phyloP scores from a whole-genome alignment of 306 rosid genomes.

The Lagenaria siceraria region DNA sequence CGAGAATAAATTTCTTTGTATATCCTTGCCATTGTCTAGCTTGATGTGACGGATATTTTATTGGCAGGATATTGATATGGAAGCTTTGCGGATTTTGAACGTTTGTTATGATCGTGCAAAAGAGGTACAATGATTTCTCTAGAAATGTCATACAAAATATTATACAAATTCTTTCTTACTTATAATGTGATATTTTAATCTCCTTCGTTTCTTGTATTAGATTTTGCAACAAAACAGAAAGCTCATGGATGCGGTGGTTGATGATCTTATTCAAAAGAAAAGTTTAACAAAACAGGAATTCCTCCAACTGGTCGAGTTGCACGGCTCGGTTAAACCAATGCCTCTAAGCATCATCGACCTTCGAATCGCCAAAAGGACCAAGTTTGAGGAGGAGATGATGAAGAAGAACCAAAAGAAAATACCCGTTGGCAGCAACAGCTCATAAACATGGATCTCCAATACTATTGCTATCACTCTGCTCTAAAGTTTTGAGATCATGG shows the following conservation, averaged over 20 bases:
- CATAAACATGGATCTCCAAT: not conserved
- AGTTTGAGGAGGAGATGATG: slow-evolving; percentile 34
- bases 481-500: not conserved
- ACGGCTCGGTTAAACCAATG: slow-evolving; percentile 48
- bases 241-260: slow-evolving; percentile 70
- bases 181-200: not conserved
- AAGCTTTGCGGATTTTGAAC: slow-evolving; percentile 58
- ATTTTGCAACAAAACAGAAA: slow-evolving; percentile 53
- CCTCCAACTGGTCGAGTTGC: slow-evolving; percentile 48
- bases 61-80: slow-evolving; percentile 69
- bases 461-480: not conserved
- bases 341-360: slow-evolving; percentile 61
- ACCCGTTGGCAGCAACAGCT: not conserved
- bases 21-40: not conserved
- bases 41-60: slow-evolving; percentile 1
- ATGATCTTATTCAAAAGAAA: slow-evolving; percentile 70
- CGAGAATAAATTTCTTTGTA: not conserved
- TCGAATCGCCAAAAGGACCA: slow-evolving; percentile 41
- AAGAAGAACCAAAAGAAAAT: slow-evolving; percentile 18
- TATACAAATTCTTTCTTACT: not conserved
- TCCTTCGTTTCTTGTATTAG: slow-evolving; percentile 30
- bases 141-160: not conserved
- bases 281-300: slow-evolving; percentile 70
- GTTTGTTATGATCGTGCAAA: slow-evolving; percentile 72
- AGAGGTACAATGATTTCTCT: slow-evolving; percentile 36